Evolutionary conservation across 768 basidiomycete species (phyloP).

Genomic region (Mycena olivaceomarginata): DNA sequence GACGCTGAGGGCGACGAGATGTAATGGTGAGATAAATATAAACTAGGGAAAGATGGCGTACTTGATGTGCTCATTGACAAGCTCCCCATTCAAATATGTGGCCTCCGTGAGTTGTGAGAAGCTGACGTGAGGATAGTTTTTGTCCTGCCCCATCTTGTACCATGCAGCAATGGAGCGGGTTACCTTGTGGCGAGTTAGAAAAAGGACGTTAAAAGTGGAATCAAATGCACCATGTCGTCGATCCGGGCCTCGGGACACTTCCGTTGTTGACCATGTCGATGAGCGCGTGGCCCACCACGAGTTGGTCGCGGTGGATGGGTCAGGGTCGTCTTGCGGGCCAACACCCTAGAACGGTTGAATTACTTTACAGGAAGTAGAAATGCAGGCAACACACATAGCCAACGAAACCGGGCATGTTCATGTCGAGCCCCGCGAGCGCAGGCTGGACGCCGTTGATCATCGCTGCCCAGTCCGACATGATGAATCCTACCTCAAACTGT

Average conservation of each 20-base stretch:
- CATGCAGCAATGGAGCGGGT: slow-evolving; percentile 74
- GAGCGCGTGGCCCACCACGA: slow-evolving; percentile 52
- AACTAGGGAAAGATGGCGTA: slow-evolving; percentile 56
- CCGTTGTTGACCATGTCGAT: slow-evolving; percentile 66
- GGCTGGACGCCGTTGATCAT: slow-evolving; percentile 52
- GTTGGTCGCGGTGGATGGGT: slow-evolving; percentile 43
- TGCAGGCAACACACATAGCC: slow-evolving; percentile 39
- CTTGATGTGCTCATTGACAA: slow-evolving; percentile 44
- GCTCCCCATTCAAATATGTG: slow-evolving; percentile 34
- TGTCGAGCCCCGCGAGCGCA: slow-evolving; percentile 47
- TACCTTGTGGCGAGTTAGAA: slow-evolving; percentile 35
- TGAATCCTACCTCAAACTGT: slow-evolving; percentile 24
- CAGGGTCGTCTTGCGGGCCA: slow-evolving; percentile 33
- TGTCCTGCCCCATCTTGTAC: slow-evolving; percentile 49
- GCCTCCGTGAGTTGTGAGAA: slow-evolving; percentile 43
- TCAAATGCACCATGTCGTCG: slow-evolving; percentile 68
- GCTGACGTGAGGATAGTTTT: slow-evolving; percentile 37
- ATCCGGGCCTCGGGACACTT: slow-evolving; percentile 66
- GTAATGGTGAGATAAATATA: slow-evolving; percentile 36
- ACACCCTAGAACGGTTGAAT: slow-evolving; percentile 14
- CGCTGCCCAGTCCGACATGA: slow-evolving; percentile 68
- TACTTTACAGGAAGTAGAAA: neutral
- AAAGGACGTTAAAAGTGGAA: neutral
- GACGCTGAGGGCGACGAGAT: slow-evolving; percentile 37
- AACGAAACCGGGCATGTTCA: slow-evolving; percentile 59